Evolutionary conservation across 805 yeast species (phyloP).

Genomic region (Nakazawaea wickerhamii): DNA sequence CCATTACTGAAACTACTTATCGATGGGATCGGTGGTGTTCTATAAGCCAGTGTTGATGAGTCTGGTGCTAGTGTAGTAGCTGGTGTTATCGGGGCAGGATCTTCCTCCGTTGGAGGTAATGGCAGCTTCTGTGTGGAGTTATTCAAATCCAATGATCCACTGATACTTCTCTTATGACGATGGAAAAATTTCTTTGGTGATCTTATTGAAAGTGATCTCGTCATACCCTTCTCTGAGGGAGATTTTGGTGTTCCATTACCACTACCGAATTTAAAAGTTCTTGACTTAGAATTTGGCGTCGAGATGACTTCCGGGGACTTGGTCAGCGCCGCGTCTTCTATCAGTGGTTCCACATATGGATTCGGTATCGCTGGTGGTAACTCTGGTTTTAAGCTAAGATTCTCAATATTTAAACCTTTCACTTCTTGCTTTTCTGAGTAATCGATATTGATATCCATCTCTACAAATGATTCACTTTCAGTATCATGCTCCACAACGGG

Average conservation of each 20-base stretch:
- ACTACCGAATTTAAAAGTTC: slow-evolving; percentile 18
- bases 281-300: slow-evolving; percentile 6
- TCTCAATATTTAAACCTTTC: slow-evolving; percentile 13
- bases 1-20: slow-evolving; percentile 16
- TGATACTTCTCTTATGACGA: slow-evolving; percentile 24
- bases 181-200: slow-evolving; percentile 20
- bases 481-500: too few species aligned
- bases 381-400: background rate
- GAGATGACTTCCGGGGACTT: slow-evolving; percentile 16
- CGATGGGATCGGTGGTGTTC: slow-evolving; percentile 41
- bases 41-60: slow-evolving; percentile 26
- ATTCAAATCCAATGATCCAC: slow-evolving; percentile 14
- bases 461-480: slow-evolving; percentile 19
- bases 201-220: slow-evolving; percentile 21
- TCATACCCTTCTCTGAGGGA: slow-evolving; percentile 17
- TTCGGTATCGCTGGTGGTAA: background rate
- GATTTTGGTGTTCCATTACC: slow-evolving; percentile 9
- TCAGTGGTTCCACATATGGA: slow-evolving; percentile 5
- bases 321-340: slow-evolving; percentile 7
- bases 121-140: slow-evolving; percentile 5
- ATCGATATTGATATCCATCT: slow-evolving; percentile 11
- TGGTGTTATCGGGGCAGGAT: slow-evolving; percentile 20
- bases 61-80: slow-evolving; percentile 39
- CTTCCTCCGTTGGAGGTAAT: slow-evolving; percentile 1
- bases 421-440: slow-evolving; percentile 11